Evolutionary conservation across 495 filamentous ascomycete genomes (phyloP).

Genomic region (Talaromyces ruber): DNA sequence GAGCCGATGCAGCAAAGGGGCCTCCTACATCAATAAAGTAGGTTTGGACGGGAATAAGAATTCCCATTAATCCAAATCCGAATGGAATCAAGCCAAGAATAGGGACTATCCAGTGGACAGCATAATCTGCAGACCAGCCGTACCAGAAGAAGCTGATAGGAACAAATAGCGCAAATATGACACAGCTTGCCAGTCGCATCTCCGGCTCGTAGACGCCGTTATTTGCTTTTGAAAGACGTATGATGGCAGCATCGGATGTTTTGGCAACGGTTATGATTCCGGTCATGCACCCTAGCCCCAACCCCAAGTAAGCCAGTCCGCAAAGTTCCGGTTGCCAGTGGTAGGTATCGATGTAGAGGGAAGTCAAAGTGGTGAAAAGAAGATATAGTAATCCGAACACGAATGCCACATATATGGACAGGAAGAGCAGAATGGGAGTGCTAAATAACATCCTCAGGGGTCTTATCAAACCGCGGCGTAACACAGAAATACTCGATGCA

Average conservation of each 20-base stretch:
- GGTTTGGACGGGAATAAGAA: conserved; percentile 28
- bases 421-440: conserved; percentile 7
- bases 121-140: conserved; percentile 47
- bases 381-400: conserved; percentile 8
- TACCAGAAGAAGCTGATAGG: conserved; percentile 48
- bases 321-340: conserved; percentile 6
- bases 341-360: conserved; percentile 5
- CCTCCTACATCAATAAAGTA: conserved; percentile 63
- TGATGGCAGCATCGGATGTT: conserved; percentile 4
- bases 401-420: conserved; percentile 4
- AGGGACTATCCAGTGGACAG: conserved; percentile 44
- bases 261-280: neutral
- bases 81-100: conserved; percentile 39
- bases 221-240: conserved; percentile 1
- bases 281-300: neutral
- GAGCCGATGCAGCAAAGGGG: conserved; percentile 47
- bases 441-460: conserved; percentile 3
- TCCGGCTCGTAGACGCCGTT: conserved; percentile 1
- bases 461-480: neutral
- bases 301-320: conserved; percentile 7
- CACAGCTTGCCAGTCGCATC: conserved; percentile 4
- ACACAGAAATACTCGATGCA: conserved; percentile 15
- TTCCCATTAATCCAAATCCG: conserved; percentile 23
- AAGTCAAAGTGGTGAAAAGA: conserved; percentile 8
- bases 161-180: conserved; percentile 6